Base-by-base conservation (phyloP, 176 grass and related monocot species). In the Elaeis guineensis region DNA sequence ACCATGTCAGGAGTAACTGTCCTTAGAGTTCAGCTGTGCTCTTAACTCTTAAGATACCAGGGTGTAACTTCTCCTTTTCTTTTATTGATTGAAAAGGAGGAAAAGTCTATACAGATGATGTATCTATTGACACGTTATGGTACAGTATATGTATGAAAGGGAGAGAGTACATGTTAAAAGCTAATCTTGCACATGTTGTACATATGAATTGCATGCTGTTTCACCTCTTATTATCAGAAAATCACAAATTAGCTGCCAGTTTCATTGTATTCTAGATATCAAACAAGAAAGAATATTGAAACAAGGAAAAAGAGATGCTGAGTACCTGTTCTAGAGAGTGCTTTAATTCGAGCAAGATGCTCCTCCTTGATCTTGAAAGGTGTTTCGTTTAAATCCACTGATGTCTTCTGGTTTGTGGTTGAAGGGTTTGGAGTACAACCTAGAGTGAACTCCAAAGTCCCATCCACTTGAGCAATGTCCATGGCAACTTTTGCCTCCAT, bases 381-480 rank as follows among this genome's bases (percentile, higher is more conserved):
- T 39, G 53, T 76, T 15, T 85, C 74, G 24, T 89, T 81, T 39
- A 86, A 61, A 76, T 89, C 73, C 80, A 97, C 64, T 1, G 78
- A 24, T 20, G 22, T 60, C 25, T 19, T 19, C 0, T 66, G 72
- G 29, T 19, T 82, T 3, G 24, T 66, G 22, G 58, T n/a, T 63
- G 64, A 64, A 29, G 11, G 32, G 61, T 78, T 82, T 26, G 52
- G 25, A 59, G 19, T 18, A 22, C 62, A 85, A 71, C 64, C 61
- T 22, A 74, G 61, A 50, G 63, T 83, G 49, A 98, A 89, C 67
- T 98, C 94, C 57, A 77, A 64, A 8, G 79, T 89, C 23, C 84
- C 84, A 62, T 98, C 84, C 25, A 89, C 88, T 62, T 93, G 79
- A 61, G 88, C 94, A 83, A 92, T 81, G 57, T 92, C 82, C 85